Evolutionary conservation across 2,329 filamentous ascomycete genomes (phyloP).

Genomic region (Penicillium sp.): DNA sequence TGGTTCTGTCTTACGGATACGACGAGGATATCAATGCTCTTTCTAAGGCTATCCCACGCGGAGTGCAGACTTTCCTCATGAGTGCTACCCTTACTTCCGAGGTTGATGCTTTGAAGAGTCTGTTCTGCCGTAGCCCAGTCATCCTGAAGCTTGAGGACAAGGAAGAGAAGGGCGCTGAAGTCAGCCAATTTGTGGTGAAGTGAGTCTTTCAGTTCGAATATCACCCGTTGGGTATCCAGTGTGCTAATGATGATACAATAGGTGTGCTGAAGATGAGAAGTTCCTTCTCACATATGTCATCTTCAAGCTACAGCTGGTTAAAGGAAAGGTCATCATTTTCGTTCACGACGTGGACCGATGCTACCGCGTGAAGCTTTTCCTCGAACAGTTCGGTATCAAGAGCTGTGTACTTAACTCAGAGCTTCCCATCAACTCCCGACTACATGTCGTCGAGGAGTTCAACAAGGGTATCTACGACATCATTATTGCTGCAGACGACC

Average conservation of each 20-base stretch:
- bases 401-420: slow-evolving; percentile 94
- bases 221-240: slow-evolving; percentile 9
- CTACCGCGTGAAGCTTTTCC: slow-evolving; percentile 89
- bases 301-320: slow-evolving; percentile 91
- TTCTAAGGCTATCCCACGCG: slow-evolving; percentile 74
- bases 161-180: slow-evolving; percentile 71
- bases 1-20: slow-evolving; percentile 92
- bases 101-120: slow-evolving; percentile 77
- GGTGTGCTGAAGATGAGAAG: slow-evolving; percentile 94
- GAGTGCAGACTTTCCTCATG: slow-evolving; percentile 88
- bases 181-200: slow-evolving; percentile 87
- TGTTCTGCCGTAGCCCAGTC: slow-evolving; percentile 81
- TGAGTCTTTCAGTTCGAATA: slow-evolving; percentile 37
- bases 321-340: slow-evolving; percentile 85
- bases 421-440: slow-evolving; percentile 84
- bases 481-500: slow-evolving; percentile 92
- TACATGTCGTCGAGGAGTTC: slow-evolving; percentile 96
- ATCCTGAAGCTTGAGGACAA: slow-evolving; percentile 80
- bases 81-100: slow-evolving; percentile 89
- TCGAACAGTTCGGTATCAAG: slow-evolving; percentile 95
- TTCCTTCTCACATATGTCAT: slow-evolving; percentile 91
- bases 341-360: slow-evolving; percentile 85
- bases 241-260: slow-evolving; percentile 31
- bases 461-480: slow-evolving; percentile 97
- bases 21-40: slow-evolving; percentile 84